A percentile compares a stretch with the other conserved stretches of the same genome.
Evolutionary conservation across 805 yeast species (phyloP).

Genomic region (Cyberlindnera samutprakarnensis): DNA sequence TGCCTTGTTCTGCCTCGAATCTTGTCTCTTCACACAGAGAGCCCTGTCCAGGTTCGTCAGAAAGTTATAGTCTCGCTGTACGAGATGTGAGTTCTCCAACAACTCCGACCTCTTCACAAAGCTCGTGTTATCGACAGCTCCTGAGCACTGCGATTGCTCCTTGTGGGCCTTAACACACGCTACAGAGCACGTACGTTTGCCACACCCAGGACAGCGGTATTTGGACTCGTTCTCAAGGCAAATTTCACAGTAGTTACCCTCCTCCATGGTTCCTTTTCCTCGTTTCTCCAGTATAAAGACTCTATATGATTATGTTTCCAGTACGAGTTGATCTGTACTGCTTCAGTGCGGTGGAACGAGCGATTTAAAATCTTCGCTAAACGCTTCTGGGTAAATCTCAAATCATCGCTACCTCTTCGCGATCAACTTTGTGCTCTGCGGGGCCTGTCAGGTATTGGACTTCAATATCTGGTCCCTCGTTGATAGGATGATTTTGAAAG

Average conservation of each 20-base stretch:
- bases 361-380: too few relatives aligned
- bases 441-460: too few relatives aligned
- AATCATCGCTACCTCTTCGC: too few relatives aligned
- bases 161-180: constrained; percentile 71
- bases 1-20: constrained; percentile 37
- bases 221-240: constrained; percentile 39
- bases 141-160: constrained; percentile 52
- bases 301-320: too few relatives aligned
- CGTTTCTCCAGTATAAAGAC: too few relatives aligned
- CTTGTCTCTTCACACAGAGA: constrained; percentile 51
- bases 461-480: too few relatives aligned
- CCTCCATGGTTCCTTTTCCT: too few relatives aligned
- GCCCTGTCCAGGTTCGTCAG: constrained; percentile 51
- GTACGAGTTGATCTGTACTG: too few relatives aligned
- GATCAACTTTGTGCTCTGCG: too few relatives aligned
- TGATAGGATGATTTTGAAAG: too few relatives aligned
- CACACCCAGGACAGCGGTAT: constrained; percentile 81
- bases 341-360: too few relatives aligned
- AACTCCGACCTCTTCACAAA: constrained; percentile 47
- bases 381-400: too few relatives aligned
- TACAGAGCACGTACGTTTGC: constrained; percentile 56
- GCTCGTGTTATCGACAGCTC: constrained; percentile 51
- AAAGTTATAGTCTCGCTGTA: constrained; percentile 82
- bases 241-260: constrained; percentile 31
- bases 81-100: constrained; percentile 23